Evolutionary conservation across 2,329 filamentous ascomycete genomes (phyloP).

Genomic region (Plenodomus tracheiphilus): DNA sequence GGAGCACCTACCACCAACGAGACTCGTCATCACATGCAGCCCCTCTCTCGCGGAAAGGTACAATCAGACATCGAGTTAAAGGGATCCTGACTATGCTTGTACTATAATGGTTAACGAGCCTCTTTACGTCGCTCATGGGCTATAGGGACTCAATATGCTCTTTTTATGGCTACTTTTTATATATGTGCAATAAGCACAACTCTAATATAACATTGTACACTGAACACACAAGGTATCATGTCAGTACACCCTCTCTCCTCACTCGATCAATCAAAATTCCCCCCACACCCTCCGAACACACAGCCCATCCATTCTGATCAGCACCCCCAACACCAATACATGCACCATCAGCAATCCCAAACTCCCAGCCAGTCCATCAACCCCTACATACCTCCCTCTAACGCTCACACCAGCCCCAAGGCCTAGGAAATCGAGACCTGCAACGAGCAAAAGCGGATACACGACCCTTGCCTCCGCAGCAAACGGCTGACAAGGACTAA

Average conservation of each 20-base stretch:
- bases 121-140: too few relatives aligned
- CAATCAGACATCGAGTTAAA: not conserved
- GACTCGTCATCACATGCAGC: not conserved
- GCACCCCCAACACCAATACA: constrained; percentile 47
- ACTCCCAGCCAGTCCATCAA: constrained; percentile 46
- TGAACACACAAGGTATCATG: not conserved
- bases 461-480: constrained; percentile 66
- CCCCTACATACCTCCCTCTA: constrained; percentile 18
- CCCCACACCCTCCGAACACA: constrained; percentile 38
- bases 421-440: constrained; percentile 63
- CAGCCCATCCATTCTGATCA: constrained; percentile 33
- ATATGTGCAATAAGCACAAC: too few relatives aligned
- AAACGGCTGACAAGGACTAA: constrained; percentile 71
- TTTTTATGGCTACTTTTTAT: too few relatives aligned
- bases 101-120: too few relatives aligned
- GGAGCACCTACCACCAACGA: not conserved
- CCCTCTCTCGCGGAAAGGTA: not conserved
- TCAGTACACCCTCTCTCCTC: not conserved
- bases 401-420: constrained; percentile 23
- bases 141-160: too few relatives aligned
- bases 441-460: constrained; percentile 69
- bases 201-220: too few relatives aligned
- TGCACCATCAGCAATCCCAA: constrained; percentile 53
- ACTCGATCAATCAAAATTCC: constrained; percentile 4
- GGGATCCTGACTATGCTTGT: too few relatives aligned